Evolutionary conservation across 805 yeast species (phyloP), one percentile per base, ranked within the genome.

Genomic region (Zygoascus bituminiphila): DNA sequence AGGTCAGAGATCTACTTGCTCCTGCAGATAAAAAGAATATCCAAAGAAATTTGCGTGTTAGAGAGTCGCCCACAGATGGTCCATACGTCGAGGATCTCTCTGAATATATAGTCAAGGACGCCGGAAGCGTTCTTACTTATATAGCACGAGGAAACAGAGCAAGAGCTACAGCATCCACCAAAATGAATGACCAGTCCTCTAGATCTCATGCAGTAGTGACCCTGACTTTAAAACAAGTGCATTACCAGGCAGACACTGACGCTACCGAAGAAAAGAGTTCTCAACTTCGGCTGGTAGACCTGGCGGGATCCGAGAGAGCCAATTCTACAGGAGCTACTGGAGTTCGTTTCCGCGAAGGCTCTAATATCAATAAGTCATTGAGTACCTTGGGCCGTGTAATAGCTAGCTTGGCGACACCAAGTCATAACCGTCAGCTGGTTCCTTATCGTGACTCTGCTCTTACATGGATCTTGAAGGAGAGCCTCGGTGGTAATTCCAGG

Each of bases 151-250:
- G 94, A 0, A 76, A 76, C 50, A 56, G 53, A 66, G 69, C 51
- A 15, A 68, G 95, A 47, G 77, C 84, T 1, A 81, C 87, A 0
- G 94, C 89, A 0, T 64, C 84, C 2, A 86, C 95, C 0, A 72
- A 74, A 41, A 77, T 82, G 82, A 86, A 86, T 63, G 81, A 78
- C 44, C 68, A 72, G 19, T 82, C 89, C 35, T 82, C 89, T 1
- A 70, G 95, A 52, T 84, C 93, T 0, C 95, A 86, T 60, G 91
- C 95, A 0, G 84, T 86, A 1, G 74, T 85, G 50, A 81, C 87
- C 0, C 61, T 86, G 17, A 66, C 70, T 2, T 67, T 86, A 44
- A 72, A 75, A 50, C 91, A 84, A 56, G 80, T 79, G 17, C 65
- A 65, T 41, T 75, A 55, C 26, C 62, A 60, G 35, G 52, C 57